Base-by-base conservation (phyloP, 2,329 filamentous ascomycete genomes). In the Aspergillus sclerotialis region DNA sequence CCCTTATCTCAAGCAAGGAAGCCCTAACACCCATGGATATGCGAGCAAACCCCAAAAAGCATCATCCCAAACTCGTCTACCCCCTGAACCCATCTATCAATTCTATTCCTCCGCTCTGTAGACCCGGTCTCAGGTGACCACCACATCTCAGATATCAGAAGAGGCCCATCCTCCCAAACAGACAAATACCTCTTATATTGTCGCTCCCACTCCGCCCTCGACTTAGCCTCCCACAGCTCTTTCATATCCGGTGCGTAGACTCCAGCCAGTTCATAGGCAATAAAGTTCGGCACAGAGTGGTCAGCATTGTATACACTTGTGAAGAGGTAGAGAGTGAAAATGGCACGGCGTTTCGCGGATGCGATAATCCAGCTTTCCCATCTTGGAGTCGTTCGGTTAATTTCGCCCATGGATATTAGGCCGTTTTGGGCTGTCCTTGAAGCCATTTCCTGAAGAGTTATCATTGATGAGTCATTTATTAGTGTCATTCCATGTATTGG, bases 311-410 rank as follows among this genome's bases (percentile, higher is more conserved):
- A 63, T 0, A 73, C 48, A 27, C 64, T 73, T 37, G 72, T 70
- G 28, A 77, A 67, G 3, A 77, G 51, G 35, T 75, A 76, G 63
- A 75, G 70, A 0, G 61, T 58, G 37, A 64, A 74, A 0, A 78
- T 39, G 0, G 69, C 67, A 4, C 75, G 62, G 2, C 73, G 60
- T 39, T 75, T 77, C 0, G 73, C 61, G 28, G 73, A 70, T 0
- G 66, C 66, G 0, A 72, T 48, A 4, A 75, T 65, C 74, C 74
- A 78, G 1, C 60, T 55, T 37, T 74, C 70, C 73, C 73, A 75
- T 5, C 35, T 52, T 0, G 73, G 73, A 2, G 64, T 60, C 0
- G 47, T 38, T 1, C 52, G 51, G 2, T 53, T 37, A 10, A 55
- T 46, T 35, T 75, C 72, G 1, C 64, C 63, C 0, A 40, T 24